Evolutionary conservation across 768 basidiomycete genomes (phyloP).

Genomic region (Boletus tylopilopsis): DNA sequence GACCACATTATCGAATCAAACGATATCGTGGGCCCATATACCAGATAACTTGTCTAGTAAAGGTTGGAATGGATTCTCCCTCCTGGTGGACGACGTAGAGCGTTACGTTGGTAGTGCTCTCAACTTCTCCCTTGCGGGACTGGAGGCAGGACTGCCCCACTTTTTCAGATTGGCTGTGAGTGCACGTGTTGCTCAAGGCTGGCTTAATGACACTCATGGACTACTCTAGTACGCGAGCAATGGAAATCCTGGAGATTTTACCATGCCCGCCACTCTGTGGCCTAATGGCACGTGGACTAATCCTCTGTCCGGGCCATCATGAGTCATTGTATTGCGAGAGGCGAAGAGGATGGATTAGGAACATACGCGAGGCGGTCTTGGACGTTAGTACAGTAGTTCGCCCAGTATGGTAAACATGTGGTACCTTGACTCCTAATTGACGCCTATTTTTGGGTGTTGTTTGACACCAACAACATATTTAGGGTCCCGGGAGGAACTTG

Average conservation of each 20-base stretch:
- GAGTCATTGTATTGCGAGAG: neutral
- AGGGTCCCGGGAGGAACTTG: conserved; percentile 9
- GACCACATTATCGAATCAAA: conserved; percentile 51
- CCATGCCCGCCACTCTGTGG: conserved; percentile 70
- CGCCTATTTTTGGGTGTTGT: conserved; percentile 16
- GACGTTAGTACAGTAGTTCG: neutral
- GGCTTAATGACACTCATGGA: conserved; percentile 1
- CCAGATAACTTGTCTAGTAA: conserved; percentile 28
- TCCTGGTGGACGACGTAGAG: conserved; percentile 86
- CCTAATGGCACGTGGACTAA: conserved; percentile 82
- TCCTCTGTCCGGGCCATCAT: conserved; percentile 64
- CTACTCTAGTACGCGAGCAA: conserved; percentile 43
- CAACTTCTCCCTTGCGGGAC: conserved; percentile 64
- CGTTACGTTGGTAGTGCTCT: conserved; percentile 66
- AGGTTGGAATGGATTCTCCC: conserved; percentile 72
- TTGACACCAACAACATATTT: conserved; percentile 16
- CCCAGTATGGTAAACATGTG: neutral
- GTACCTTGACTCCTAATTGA: too few relatives aligned
- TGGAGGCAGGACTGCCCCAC: conserved; percentile 60
- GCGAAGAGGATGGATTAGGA: neutral
- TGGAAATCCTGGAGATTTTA: conserved; percentile 65
- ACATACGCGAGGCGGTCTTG: neutral
- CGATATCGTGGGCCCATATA: conserved; percentile 52
- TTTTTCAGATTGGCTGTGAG: conserved; percentile 80
- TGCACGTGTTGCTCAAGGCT: neutral